Evolutionary conservation across 1,284 basidiomycete species (phyloP), one percentile per base, ranked within the genome.

Genomic region (Rhodotorula sp.): DNA sequence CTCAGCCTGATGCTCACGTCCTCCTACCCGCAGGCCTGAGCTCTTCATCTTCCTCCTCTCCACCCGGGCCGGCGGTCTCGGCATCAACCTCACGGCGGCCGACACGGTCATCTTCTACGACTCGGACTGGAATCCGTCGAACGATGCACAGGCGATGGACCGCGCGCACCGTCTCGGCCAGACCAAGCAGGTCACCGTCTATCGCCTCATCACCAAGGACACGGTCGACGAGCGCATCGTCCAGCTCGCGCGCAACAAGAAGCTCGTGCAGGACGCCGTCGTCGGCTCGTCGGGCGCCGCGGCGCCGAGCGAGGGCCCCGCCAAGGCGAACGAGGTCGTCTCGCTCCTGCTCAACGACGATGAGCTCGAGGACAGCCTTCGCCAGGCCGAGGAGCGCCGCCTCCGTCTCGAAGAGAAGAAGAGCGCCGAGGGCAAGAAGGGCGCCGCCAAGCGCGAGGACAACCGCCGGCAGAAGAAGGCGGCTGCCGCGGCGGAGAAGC

Each of bases 101-200:
- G 94, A 97, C 80, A 98, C 97, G 1, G 97, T 99, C 75, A 85
- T 99, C 69, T 99, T 99, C 83, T 97, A 98, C 81, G 97, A 99
- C 81, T 94, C 97, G 80, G 97, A 99, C 80, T 99, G 97, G 97
- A 99, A 99, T 82, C 97, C 95, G 25, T 96, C 93, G 39, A 99
- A 99, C 81, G 97, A 99, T 81, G 93, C 94, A 54, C 97, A 99
- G 82, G 97, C 97, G 21, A 99, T 99, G 97, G 97, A 99, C 81
- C 92, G 97, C 79, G 97, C 97, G 29, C 97, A 99, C 84, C 93
- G 97, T 80, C 87, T 99, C 22, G 97, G 97, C 50, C 97, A 99
- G 83, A 99, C 95, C 21, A 91, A 94, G 73, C 97, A 99, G 84
- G 97, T 99, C 69, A 99, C 96, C 1, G 96, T 99, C 10, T 99